A percentile compares a stretch with the other conserved stretches of the same genome.
These are phyloP conservation scores for Cryphonectria japonica DNA, from an alignment of 2,329 filamentous ascomycete genomes.

Conservation along the genomic window DNA sequence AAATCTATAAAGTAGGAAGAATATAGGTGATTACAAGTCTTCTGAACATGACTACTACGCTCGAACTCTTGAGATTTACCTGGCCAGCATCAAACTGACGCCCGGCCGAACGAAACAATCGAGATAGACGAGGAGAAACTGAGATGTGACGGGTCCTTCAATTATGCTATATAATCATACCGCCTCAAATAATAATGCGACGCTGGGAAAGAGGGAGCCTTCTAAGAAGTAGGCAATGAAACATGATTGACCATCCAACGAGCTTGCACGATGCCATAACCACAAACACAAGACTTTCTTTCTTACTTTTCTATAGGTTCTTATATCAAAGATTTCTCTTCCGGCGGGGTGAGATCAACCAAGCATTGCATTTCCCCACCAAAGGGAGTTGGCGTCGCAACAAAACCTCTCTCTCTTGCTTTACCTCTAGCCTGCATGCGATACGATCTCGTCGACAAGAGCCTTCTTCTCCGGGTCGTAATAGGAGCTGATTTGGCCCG, in stretches of 20 bases:
- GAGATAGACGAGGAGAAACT: neutral
- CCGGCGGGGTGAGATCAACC: neutral
- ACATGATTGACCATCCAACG: neutral
- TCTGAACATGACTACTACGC: neutral
- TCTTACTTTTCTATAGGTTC: neutral
- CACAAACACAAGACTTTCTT: neutral
- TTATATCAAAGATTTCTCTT: neutral
- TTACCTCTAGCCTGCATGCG: constrained; percentile 73
- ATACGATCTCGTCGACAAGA: constrained; percentile 90
- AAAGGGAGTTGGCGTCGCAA: neutral
- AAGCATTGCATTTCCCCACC: neutral
- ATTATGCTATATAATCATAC: constrained; percentile 3
- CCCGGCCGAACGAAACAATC: neutral
- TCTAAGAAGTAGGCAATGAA: neutral
- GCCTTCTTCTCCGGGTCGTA: constrained; percentile 71
- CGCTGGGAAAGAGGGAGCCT: neutral
- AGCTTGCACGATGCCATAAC: neutral
- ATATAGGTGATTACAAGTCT: neutral
- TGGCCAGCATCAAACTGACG: neutral
- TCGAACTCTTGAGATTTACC: neutral
- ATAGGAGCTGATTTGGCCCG: constrained; percentile 85
- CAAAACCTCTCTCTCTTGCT: neutral
- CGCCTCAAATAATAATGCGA: neutral
- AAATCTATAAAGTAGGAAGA: neutral
- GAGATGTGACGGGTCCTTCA: neutral